Percentiles rank a stretch among this genome's conserved stretches.
Conservation (phyloP, 169 alveolate genomes). For the Plasmodium knowlesi region DNA sequence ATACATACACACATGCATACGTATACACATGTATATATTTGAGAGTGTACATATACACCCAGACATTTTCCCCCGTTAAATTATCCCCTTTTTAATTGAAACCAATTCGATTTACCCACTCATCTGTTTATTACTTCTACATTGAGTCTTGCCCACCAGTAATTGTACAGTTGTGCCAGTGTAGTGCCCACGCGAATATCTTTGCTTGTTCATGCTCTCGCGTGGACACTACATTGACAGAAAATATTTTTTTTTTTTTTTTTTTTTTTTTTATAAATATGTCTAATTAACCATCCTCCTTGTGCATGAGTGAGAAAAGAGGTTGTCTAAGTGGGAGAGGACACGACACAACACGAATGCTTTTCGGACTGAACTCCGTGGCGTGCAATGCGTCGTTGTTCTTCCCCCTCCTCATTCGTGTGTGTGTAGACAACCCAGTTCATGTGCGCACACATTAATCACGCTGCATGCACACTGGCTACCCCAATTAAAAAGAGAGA, state of each 20-base stretch:
- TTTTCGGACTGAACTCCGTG: neutral
- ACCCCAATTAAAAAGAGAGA: constrained; percentile 18
- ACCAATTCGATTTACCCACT: neutral
- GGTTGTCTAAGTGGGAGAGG: neutral
- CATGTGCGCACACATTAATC: neutral
- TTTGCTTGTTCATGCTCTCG: neutral
- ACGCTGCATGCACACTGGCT: neutral
- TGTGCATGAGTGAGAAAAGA: neutral
- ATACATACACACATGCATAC: neutral
- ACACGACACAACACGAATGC: neutral
- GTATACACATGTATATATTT: neutral
- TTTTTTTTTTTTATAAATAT: too few relatives aligned
- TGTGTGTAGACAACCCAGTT: neutral
- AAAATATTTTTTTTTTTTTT: too few relatives aligned
- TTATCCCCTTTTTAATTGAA: neutral
- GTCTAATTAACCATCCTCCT: neutral
- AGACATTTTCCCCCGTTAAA: neutral
- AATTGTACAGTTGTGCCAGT: neutral
- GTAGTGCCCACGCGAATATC: neutral
- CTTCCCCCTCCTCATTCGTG: neutral
- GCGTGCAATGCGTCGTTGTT: neutral
- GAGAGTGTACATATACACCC: neutral
- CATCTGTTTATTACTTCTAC: neutral
- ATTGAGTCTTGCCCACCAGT: neutral
- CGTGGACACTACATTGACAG: neutral